Conservation (phyloP, 495 filamentous ascomycete species). For the Chaetomium fimeti region DNA sequence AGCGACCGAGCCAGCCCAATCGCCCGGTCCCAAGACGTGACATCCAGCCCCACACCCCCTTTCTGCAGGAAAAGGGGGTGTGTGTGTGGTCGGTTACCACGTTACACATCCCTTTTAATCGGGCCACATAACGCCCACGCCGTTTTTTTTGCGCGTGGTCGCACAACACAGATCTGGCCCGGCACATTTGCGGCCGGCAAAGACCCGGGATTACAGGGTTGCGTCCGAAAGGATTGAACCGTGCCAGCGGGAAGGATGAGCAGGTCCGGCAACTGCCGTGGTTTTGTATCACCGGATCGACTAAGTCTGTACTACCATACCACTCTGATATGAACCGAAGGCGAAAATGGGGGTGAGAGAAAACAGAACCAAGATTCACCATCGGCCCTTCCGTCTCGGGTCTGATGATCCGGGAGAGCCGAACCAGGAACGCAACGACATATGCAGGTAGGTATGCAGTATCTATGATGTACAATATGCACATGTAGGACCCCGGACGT, state of each 20-base stretch:
- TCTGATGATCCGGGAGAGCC: not conserved
- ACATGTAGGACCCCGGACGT: not conserved
- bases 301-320: too few species aligned
- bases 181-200: too few species aligned
- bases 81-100: not conserved
- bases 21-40: not conserved
- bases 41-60: not conserved
- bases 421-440: not conserved
- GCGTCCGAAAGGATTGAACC: not conserved
- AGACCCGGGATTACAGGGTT: constrained; percentile 12
- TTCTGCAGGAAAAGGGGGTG: not conserved
- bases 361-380: not conserved
- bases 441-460: too few species aligned
- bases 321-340: not conserved
- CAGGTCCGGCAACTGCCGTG: not conserved
- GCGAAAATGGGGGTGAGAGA: not conserved
- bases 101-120: too few species aligned
- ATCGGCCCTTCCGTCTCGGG: not conserved
- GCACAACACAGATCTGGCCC: too few species aligned
- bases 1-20: too few species aligned
- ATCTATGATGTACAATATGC: too few species aligned
- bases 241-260: not conserved
- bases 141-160: not conserved
- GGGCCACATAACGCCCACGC: too few species aligned
- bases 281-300: too few species aligned